Base-by-base conservation (phyloP, 441 rosid genomes). In the Daphne laureola region DNA sequence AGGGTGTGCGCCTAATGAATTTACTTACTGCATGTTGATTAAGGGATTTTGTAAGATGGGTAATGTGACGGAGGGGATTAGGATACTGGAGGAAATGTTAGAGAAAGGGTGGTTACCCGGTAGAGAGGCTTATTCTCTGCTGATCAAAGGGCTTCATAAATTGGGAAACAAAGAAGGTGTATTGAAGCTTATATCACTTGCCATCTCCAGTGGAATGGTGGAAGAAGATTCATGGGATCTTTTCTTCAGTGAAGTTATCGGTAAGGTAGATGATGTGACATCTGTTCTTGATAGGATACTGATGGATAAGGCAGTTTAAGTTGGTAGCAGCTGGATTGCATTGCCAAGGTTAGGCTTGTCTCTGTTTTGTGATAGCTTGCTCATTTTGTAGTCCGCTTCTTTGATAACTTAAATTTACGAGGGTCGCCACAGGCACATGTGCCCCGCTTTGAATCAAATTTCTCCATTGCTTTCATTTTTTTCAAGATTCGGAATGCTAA, bases 11-110 rank as follows among this genome's bases (percentile, higher is more conserved):
- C 96, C 92, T 1, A 90, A 78, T 69, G 94, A 84, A 45, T 84
- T 90, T 53, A 80, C 94, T 0, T 83, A 82, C 61, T 84, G 78
- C 51, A 71, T 83, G 68, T 67, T 90, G 75, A 81, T 90, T 17
- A 77, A 73, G 49, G 91, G 96, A 3, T 81, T 90, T 40, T 75
- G 76, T 6, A 74, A 71, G 66, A 68, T 54, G 14, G 96, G 96
- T 17, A 87, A 69, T 64, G 78, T 61, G 15, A 80, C 68, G 49
- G 96, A 87, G 66, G 90, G 94, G 38, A 43, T 78, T 7, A 72
- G 86, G 54, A 60, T 81, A 64, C 73, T 90, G 15, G 80, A 84
- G 55, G 97, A 90, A 71, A 90, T 90, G 97, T 63, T 81, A 63
- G 87, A 74, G 58, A 73, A 67, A 53, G 78, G 77, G 18, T 90